Evolutionary conservation across 164 flowering plant species (phyloP), one percentile per base, ranked within the genome.

Genomic region (Cinnamomum micranthum): DNA sequence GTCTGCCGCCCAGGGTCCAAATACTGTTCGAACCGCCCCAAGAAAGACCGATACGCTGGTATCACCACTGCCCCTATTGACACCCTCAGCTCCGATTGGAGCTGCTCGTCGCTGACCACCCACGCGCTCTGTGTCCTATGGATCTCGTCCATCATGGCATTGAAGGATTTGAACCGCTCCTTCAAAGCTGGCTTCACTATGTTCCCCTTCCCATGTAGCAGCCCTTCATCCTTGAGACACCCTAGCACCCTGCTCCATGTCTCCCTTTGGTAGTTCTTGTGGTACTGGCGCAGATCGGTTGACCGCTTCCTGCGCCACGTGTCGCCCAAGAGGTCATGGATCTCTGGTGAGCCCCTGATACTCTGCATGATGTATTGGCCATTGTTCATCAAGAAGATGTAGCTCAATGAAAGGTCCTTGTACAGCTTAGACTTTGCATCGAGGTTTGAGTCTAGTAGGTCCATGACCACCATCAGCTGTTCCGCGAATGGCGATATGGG

Each of bases 311-410:
- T 51, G 33, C 85, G 77, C 92, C 94, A 94, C 1, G 74, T 77
- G 78, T 84, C 86, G 0, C 97, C 99, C 72, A 95, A 73, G 74
- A 89, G 62, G 22, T 81, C 77, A 62, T 86, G 77, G 5, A 95
- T 87, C 83, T 89, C 92, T 0, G 70, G 19, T 0, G 92, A 85
- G 1, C 88, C 92, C 75, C 88, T 92, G 72, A 90, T 86, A 85
- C 91, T 95, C 78, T 91, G 91, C 72, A 90, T 23, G 0, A 95
- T 90, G 80, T 95, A 95, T 5, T 97, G 74, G 3, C 92, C 92
- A 68, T 95, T 95, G 85, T 95, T 95, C 98, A 93, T 91, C 81
- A 93, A 65, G 82, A 95, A 95, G 1, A 95, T 82, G 89, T 77
- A 78, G 59, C 88, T 71, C 28, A 93, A 70, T 0, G 99, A 77